Evolutionary conservation across 192 early-diverging fungal species (phyloP), one percentile per base, ranked within the genome.

Genomic region (Linnemannia hyalina): DNA sequence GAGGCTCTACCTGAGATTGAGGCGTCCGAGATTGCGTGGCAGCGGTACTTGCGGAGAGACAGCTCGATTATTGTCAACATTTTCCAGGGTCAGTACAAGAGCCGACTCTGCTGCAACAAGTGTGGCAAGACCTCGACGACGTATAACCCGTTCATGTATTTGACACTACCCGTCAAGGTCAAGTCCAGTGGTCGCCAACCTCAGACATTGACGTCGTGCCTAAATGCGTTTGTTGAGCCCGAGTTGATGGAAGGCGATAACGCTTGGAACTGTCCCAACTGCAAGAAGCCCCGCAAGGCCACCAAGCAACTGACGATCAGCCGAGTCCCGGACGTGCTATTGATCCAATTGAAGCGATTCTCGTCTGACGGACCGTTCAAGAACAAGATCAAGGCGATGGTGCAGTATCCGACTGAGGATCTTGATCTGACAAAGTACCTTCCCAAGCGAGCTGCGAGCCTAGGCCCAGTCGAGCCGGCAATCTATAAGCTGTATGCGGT

Each of bases 261-360:
- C 85, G 92, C 92, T 60, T 99, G 98, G 98, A 83, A 92, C 52
- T 99, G 98, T 77, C 95, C 97, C 6, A 71, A 88, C 35, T 99
- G 98, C 88, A 95, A 96, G 80, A 86, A 89, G 22, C 91, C 86
- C 23, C 92, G 97, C 8, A 88, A 91, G 22, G 92, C 97, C 6
- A 93, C 92, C 26, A 99, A 99, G 83, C 89, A 88, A 26, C 80
- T 98, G 54, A 91, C 93, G 18, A 90, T 99, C 18, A 94, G 96
- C 2, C 90, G 93, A 36, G 87, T 99, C 38, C 99, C 99, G 2
- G 91, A 94, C 69, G 94, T 99, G 42, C 88, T 99, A n/a, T 84
- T 99, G 70, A 93, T 99, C 70, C 97, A 99, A 76, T 77, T 99
- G 80, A 99, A 99, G 87, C 93, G 98, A 70, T 99, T 99, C 74